A percentile compares a stretch with the other conserved stretches of the same genome.
Evolutionary conservation across 805 yeast genomes (phyloP).

Genomic region (Lipomyces mesembrius): DNA sequence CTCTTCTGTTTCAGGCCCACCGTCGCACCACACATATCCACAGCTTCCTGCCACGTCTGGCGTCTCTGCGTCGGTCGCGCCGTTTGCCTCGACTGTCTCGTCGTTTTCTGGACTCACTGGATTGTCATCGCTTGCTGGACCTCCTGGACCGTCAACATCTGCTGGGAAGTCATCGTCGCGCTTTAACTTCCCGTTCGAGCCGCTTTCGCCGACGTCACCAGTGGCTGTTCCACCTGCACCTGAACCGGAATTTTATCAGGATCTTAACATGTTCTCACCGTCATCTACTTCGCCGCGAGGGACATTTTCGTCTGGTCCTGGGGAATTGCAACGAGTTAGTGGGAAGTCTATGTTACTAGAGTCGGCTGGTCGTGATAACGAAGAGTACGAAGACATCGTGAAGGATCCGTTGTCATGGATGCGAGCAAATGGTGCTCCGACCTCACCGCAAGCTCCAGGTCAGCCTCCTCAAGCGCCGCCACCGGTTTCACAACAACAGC

Average conservation of each 20-base stretch:
- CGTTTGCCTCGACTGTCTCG: slow-evolving; percentile 24
- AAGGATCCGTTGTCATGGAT: slow-evolving; percentile 43
- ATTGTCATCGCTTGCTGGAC: slow-evolving; percentile 8
- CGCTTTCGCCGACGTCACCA: slow-evolving; percentile 24
- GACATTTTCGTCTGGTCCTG: slow-evolving; percentile 26
- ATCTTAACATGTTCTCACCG: slow-evolving; percentile 24
- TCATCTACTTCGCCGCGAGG: slow-evolving; percentile 36
- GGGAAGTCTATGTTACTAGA: slow-evolving; percentile 44
- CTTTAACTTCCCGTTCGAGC: slow-evolving; percentile 32
- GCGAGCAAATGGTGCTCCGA: slow-evolving; percentile 13
- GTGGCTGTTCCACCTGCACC: slow-evolving; percentile 21
- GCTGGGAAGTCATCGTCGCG: slow-evolving; percentile 22
- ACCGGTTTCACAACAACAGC: slow-evolving; percentile 9
- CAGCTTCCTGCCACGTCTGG: slow-evolving; percentile 9
- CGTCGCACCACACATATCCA: slow-evolving; percentile 7
- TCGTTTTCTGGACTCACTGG: slow-evolving; percentile 16
- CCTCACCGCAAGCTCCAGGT: not conserved
- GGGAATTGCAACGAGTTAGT: slow-evolving; percentile 36
- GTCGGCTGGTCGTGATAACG: slow-evolving; percentile 43
- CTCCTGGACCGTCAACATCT: not conserved
- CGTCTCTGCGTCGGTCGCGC: slow-evolving; percentile 7
- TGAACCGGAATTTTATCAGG: slow-evolving; percentile 19
- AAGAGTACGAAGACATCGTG: slow-evolving; percentile 43
- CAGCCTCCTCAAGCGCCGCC: not conserved
- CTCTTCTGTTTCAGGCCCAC: slow-evolving; percentile 14